Percentiles rank a stretch among this genome's conserved stretches.
Conservation (phyloP, 768 basidiomycete genomes). For the Collybiopsis luxurians region DNA sequence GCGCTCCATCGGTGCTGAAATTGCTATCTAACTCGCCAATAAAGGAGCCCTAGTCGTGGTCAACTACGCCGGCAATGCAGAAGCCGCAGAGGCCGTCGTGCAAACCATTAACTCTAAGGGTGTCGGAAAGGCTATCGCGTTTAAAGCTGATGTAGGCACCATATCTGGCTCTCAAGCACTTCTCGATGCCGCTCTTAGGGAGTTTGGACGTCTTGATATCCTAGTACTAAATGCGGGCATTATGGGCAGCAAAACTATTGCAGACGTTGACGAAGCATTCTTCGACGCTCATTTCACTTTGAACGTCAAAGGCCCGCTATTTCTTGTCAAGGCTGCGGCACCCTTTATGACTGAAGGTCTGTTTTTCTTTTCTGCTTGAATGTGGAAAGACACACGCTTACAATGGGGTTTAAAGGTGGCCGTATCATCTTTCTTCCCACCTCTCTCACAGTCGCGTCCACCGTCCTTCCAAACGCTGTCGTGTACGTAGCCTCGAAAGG, state of each 20-base stretch:
- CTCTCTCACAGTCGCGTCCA: slow-evolving; percentile 41
- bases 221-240: slow-evolving; percentile 57
- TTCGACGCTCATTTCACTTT: no score
- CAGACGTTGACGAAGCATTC: slow-evolving; percentile 47
- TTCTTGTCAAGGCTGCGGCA: no score
- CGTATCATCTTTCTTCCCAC: slow-evolving; percentile 58
- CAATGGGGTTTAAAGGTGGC: slow-evolving; percentile 17
- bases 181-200: slow-evolving; percentile 45
- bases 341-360: slow-evolving; percentile 49
- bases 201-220: slow-evolving; percentile 54
- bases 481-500: no score
- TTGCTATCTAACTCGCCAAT: no score
- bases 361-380: slow-evolving; percentile 37
- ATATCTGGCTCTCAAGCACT: no score
- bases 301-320: no score
- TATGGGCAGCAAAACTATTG: slow-evolving; percentile 50
- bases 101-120: slow-evolving; percentile 41
- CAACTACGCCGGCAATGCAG: no score
- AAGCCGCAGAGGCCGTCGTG: slow-evolving; percentile 51
- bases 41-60: no score
- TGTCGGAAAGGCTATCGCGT: slow-evolving; percentile 40
- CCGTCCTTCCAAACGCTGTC: no score
- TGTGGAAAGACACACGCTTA: slow-evolving; percentile 11
- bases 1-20: no score
- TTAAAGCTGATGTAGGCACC: slow-evolving; percentile 51